A percentile compares a stretch with the other conserved stretches of the same genome.
phyloP scores from a whole-genome alignment of 495 filamentous ascomycete species.

The Chaetomium fimeti region DNA sequence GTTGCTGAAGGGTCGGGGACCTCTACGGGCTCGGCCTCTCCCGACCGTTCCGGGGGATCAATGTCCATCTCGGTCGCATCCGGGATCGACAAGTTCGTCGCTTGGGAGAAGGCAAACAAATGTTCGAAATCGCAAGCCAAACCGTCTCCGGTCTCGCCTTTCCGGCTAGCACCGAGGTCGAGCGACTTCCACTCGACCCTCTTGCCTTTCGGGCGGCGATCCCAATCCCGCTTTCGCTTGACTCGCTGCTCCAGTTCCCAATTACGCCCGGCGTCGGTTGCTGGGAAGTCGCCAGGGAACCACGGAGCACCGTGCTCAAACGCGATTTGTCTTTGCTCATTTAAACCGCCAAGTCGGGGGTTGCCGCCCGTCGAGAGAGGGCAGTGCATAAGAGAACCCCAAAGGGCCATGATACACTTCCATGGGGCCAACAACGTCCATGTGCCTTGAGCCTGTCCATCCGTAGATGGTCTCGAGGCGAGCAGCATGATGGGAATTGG shows the following conservation, averaged over 20 bases:
- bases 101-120: slow-evolving; percentile 45
- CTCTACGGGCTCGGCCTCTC: not conserved
- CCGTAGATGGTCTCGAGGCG: slow-evolving; percentile 51
- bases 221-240: slow-evolving; percentile 67
- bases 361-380: slow-evolving; percentile 77
- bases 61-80: slow-evolving; percentile 32
- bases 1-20: not conserved
- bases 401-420: slow-evolving; percentile 83
- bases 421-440: slow-evolving; percentile 91
- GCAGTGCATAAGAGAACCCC: slow-evolving; percentile 84
- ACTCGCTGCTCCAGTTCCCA: slow-evolving; percentile 70
- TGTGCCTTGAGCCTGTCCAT: slow-evolving; percentile 58
- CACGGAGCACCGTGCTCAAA: slow-evolving; percentile 78
- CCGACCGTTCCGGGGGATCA: slow-evolving; percentile 21
- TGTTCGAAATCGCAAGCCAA: slow-evolving; percentile 87
- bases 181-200: slow-evolving; percentile 72
- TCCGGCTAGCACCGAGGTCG: slow-evolving; percentile 69
- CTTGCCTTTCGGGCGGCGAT: slow-evolving; percentile 77
- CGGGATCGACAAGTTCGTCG: slow-evolving; percentile 17
- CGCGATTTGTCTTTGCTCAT: slow-evolving; percentile 73
- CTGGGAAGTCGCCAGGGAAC: slow-evolving; percentile 89
- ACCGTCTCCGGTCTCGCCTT: slow-evolving; percentile 79
- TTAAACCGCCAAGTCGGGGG: slow-evolving; percentile 76
- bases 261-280: slow-evolving; percentile 71
- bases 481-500: slow-evolving; percentile 75